Conservation (phyloP, 345 rosid species). For the Lepidium sativum region DNA sequence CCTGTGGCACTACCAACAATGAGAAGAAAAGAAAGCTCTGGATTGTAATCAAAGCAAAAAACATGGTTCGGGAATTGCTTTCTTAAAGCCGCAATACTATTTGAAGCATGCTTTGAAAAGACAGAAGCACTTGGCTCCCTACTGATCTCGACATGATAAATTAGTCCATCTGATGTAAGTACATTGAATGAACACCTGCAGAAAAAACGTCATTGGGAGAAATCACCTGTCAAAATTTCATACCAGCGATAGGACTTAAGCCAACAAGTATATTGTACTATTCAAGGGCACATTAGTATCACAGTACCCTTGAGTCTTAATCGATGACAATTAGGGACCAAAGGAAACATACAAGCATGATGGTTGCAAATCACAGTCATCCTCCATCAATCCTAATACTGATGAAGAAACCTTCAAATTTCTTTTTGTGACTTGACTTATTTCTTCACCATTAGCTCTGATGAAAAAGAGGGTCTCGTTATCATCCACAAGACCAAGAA, state of each 20-base stretch:
- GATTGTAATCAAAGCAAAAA: constrained; percentile 69
- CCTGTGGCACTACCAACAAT: constrained; percentile 45
- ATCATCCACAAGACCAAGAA: constrained; percentile 73
- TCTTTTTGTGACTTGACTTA: constrained; percentile 47
- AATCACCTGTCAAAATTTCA: constrained; percentile 5
- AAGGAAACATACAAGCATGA: constrained; percentile 60
- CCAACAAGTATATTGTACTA: not conserved
- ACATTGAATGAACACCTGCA: constrained; percentile 65
- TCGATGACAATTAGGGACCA: not conserved
- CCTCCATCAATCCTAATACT: constrained; percentile 57
- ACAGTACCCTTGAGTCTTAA: constrained; percentile 14
- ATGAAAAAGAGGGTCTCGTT: constrained; percentile 58
- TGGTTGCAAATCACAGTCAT: constrained; percentile 32
- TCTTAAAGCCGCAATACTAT: constrained; percentile 29
- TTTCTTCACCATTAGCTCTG: constrained; percentile 79
- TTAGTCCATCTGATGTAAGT: constrained; percentile 63
- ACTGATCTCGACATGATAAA: constrained; percentile 62
- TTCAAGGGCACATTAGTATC: not conserved
- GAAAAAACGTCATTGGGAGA: constrained; percentile 6
- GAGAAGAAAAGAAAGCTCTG: constrained; percentile 49
- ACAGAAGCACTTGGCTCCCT: constrained; percentile 56
- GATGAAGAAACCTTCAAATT: constrained; percentile 55
- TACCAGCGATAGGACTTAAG: not conserved
- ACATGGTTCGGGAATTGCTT: constrained; percentile 55
- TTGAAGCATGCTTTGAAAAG: constrained; percentile 34